Base-by-base conservation (phyloP, 768 basidiomycete species). In the Strobilomyces confusus region DNA sequence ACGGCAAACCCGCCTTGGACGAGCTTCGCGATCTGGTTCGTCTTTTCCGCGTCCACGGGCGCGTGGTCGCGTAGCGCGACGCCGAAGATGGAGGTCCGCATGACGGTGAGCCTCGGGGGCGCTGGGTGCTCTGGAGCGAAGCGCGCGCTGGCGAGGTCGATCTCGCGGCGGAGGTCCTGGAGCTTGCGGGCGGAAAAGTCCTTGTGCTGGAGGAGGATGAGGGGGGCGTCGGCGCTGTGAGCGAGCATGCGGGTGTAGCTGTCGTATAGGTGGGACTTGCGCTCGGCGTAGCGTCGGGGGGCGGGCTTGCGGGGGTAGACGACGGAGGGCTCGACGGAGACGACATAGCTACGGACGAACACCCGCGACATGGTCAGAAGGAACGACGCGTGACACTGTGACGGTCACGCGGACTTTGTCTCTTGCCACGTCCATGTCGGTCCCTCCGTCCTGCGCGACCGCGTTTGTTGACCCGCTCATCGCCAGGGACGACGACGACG, bases 261-360 rank as follows among this genome's bases (percentile, higher is more conserved):
- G 73, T 82, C 79, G 73, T 85, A 91, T 67, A 92, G 84, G 70
- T 82, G 85, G 2, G 83, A 76, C 69, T 95, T 97, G 68, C 89
- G 87, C 65, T 83, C 81, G 47, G 78, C 79, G 67, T 92, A 94
- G 54, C 81, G 76, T 40, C 93, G 87, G 0, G 84, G 82, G 25
- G 71, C 69, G 30, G 72, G 71, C 63, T 83, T 85, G 4, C 80
- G 72, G 5, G 79, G 75, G 38, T 81, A 77, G 32, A 76, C 64
- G 56, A 77, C 71, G 32, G 83, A 74, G 4, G 77, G 74, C 37
- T 74, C 70, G 41, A 87, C 69, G 6, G 83, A 83, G 56, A 88
- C 75, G 50, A 77, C 82, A 73, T 84, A 84, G 32, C 66, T 58
- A 52, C 81, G 77, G 52, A 69, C 63, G 38, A 58, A 42, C 38